Evolutionary conservation across 2,329 filamentous ascomycete genomes (phyloP), one percentile per base, ranked within the genome.

Genomic region (Pseudopithomyces chartarum): DNA sequence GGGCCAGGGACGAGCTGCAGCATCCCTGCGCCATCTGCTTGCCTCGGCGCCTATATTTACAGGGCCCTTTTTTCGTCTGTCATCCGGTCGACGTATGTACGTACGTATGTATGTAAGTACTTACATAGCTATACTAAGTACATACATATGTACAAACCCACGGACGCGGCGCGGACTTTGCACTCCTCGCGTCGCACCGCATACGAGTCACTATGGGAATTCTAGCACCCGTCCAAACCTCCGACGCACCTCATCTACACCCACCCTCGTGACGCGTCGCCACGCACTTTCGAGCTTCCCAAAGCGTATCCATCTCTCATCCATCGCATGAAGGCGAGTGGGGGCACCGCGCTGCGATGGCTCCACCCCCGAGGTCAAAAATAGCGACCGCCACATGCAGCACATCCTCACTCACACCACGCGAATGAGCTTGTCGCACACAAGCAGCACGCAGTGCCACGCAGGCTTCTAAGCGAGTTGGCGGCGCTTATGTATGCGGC

Each of bases 31-130:
- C 42, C 42, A 46, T 52, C 33, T 32, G 13, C 47, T 20, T 54
- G 42, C 33, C 48, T 62, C 60, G 62, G 62, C 64, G 64, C 55
- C 62, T 66, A 66, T 59, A 56, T 60, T 61, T 61, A 61, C 49
- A 40, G 22, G 34, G 47, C 7, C 19, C 15, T 2, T 6, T n/a
- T 32, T 34, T 22, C 47, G 23, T 12, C 22, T 13, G 19, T 33
- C 32, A 19, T 47, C 45, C 26, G 26, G 4, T 29, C 26, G 26
- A 5, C 26, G 26, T 29, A 8, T n/a, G n/a, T n/a, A n/a, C n/a
- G n/a, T n/a, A n/a, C n/a, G n/a, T n/a, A n/a, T n/a, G n/a, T n/a
- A n/a, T n/a, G n/a, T n/a, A n/a, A n/a, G n/a, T n/a, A n/a, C n/a
- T n/a, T n/a, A n/a, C n/a, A n/a, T n/a, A n/a, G n/a, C 26, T 29